Conservation (phyloP, 306 rosid species). For the Corylus heterophylla region DNA sequence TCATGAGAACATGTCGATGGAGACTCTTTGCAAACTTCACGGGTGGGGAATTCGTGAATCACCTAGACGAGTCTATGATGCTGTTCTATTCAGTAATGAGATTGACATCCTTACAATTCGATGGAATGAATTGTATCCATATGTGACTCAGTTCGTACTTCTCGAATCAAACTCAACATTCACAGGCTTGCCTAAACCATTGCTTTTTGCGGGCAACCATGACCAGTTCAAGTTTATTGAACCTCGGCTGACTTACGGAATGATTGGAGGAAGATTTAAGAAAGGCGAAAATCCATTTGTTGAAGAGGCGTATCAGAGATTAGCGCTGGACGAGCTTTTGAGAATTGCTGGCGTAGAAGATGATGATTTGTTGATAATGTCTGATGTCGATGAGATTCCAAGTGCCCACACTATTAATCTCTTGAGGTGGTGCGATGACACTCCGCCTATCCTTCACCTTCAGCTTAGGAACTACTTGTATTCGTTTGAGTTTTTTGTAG, state of each 20-base stretch:
- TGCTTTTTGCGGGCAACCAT: slow-evolving; percentile 53
- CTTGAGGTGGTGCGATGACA: slow-evolving; percentile 79
- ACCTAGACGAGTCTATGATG: slow-evolving; percentile 79
- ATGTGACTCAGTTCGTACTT: slow-evolving; percentile 64
- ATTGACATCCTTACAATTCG: slow-evolving; percentile 72
- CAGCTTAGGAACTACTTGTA: slow-evolving; percentile 71
- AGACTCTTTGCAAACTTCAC: slow-evolving; percentile 69
- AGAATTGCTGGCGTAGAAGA: slow-evolving; percentile 70
- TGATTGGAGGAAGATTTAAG: slow-evolving; percentile 64
- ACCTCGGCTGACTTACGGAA: slow-evolving; percentile 60
- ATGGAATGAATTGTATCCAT: slow-evolving; percentile 78
- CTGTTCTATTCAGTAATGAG: slow-evolving; percentile 78
- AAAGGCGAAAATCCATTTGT: slow-evolving; percentile 77
- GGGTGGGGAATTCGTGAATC: slow-evolving; percentile 79
- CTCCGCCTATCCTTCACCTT: slow-evolving; percentile 71
- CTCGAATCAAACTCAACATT: slow-evolving; percentile 86
- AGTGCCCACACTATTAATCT: slow-evolving; percentile 86
- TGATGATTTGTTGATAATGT: slow-evolving; percentile 83
- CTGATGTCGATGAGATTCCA: slow-evolving; percentile 92
- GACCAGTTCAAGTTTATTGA: slow-evolving; percentile 57
- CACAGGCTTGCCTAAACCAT: slow-evolving; percentile 60
- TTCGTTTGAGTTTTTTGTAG: slow-evolving; percentile 69
- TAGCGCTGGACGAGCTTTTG: slow-evolving; percentile 70
- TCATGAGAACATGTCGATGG: slow-evolving; percentile 69
- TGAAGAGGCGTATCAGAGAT: slow-evolving; percentile 85